phyloP scores from a whole-genome alignment of 805 yeast genomes.

The Metschnikowia matae region DNA sequence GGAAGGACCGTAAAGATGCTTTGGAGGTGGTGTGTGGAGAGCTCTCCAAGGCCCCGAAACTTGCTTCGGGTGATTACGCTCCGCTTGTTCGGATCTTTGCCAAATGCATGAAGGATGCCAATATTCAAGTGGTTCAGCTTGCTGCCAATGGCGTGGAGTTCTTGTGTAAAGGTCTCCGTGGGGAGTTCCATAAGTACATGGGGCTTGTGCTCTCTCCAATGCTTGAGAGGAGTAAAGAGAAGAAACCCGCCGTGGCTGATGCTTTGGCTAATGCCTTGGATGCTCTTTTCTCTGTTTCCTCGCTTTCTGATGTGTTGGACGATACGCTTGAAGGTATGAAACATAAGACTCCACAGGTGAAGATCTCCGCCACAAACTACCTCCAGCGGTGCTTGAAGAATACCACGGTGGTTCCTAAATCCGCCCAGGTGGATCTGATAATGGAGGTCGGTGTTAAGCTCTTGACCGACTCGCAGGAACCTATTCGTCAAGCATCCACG shows the following conservation, averaged over 20 bases:
- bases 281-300: constrained; percentile 51
- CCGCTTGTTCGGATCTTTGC: constrained; percentile 60
- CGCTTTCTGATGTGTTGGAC: constrained; percentile 54
- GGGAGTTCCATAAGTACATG: constrained; percentile 52
- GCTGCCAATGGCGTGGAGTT: constrained; percentile 64
- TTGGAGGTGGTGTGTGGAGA: constrained; percentile 57
- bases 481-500: constrained; percentile 73
- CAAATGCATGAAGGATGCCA: constrained; percentile 83
- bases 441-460: constrained; percentile 55
- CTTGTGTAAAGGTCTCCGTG: constrained; percentile 63
- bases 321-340: constrained; percentile 55
- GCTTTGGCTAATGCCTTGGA: constrained; percentile 66
- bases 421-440: constrained; percentile 52
- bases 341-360: constrained; percentile 81
- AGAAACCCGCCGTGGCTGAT: constrained; percentile 71
- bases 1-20: constrained; percentile 91
- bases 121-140: constrained; percentile 76
- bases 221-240: constrained; percentile 83
- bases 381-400: constrained; percentile 58
- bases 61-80: constrained; percentile 58
- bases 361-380: constrained; percentile 63
- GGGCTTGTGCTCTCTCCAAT: constrained; percentile 53
- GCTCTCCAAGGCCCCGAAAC: constrained; percentile 51
- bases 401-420: constrained; percentile 46
- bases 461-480: constrained; percentile 79